Percentiles rank a stretch among this genome's conserved stretches.
Evolutionary conservation across 345 rosid species (phyloP).

Genomic region (Acer saccharum): DNA sequence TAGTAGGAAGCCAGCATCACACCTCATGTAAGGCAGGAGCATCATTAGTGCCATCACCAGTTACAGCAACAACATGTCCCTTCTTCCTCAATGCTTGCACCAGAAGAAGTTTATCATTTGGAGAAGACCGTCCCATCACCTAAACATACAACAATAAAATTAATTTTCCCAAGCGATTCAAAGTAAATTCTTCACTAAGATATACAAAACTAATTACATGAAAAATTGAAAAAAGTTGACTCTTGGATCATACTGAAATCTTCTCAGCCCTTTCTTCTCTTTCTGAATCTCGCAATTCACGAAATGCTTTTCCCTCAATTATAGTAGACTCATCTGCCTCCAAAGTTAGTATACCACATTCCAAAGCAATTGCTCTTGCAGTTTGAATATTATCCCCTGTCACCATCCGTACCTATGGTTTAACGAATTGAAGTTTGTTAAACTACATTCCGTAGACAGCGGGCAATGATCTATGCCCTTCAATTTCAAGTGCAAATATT

Average conservation of each 20-base stretch:
- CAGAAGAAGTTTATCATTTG: conserved; percentile 83
- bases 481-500: too few species aligned
- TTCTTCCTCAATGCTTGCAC: conserved; percentile 79
- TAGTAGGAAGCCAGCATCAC: conserved; percentile 11
- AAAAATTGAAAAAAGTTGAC: background rate
- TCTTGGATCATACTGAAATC: conserved; percentile 59
- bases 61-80: conserved; percentile 86
- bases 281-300: conserved; percentile 60
- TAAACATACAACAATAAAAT: conserved; percentile 28
- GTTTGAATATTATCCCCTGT: conserved; percentile 97
- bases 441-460: background rate
- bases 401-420: conserved; percentile 87
- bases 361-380: conserved; percentile 94
- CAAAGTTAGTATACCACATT: conserved; percentile 81
- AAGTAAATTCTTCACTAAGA: background rate
- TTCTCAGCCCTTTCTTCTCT: conserved; percentile 79
- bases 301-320: conserved; percentile 87
- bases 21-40: conserved; percentile 97
- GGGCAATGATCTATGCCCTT: background rate
- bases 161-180: background rate
- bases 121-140: conserved; percentile 98
- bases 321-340: conserved; percentile 63
- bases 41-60: conserved; percentile 95
- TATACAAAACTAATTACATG: background rate
- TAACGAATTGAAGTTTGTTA: conserved; percentile 3